A percentile compares a stretch with the other conserved stretches of the same genome.
Conservation (phyloP, 495 filamentous ascomycete genomes). For the Mytilinidion resinicola region DNA sequence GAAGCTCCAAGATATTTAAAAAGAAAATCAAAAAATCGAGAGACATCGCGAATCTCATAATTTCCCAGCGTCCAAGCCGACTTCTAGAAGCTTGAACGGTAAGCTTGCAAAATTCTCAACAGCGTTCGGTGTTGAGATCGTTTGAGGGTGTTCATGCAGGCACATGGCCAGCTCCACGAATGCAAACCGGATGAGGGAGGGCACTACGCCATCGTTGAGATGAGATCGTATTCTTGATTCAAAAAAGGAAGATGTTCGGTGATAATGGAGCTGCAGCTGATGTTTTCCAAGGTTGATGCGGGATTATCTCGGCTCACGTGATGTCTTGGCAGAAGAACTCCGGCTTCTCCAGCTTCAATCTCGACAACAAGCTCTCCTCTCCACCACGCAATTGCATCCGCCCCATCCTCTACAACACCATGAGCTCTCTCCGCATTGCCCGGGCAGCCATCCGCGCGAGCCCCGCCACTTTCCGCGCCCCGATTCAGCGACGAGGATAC, state of each 20-base stretch:
- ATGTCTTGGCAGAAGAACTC: slow-evolving; percentile 1
- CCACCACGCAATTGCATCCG: slow-evolving; percentile 27
- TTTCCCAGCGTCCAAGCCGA: too few species aligned
- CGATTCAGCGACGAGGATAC: slow-evolving; percentile 79
- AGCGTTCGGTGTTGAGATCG: too few species aligned
- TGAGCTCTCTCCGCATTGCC: slow-evolving; percentile 89
- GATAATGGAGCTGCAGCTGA: background rate
- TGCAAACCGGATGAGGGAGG: too few species aligned
- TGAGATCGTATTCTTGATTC: too few species aligned
- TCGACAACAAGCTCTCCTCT: slow-evolving; percentile 10
- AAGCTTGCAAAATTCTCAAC: too few species aligned
- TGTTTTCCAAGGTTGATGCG: background rate
- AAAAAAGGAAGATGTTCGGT: background rate
- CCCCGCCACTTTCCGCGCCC: slow-evolving; percentile 59
- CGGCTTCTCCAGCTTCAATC: background rate
- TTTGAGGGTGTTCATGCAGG: too few species aligned
- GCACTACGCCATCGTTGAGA: too few species aligned
- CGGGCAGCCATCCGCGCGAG: slow-evolving; percentile 76
- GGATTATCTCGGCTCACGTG: background rate
- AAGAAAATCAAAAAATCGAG: too few species aligned
- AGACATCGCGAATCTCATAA: too few species aligned
- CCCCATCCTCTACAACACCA: slow-evolving; percentile 38
- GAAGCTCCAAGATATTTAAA: too few species aligned
- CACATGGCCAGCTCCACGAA: too few species aligned
- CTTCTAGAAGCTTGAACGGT: too few species aligned